These are phyloP conservation scores for Bretschneidera sinensis DNA, from an alignment of 345 rosid species.

Conservation along the genomic window DNA sequence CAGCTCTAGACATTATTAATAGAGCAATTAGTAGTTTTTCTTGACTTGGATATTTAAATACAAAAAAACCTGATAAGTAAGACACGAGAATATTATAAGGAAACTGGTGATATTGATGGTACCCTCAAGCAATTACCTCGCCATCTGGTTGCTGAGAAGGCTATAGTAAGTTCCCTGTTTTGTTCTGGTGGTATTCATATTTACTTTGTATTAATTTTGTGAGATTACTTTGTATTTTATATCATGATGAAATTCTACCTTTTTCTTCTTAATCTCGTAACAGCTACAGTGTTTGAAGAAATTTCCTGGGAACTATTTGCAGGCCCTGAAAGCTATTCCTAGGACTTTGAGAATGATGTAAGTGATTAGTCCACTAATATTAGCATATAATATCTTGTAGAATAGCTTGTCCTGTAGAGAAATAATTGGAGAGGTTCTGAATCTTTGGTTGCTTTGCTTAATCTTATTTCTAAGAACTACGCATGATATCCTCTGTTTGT, in stretches of 20 bases:
- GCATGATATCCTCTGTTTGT: no score
- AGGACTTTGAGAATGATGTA: slow-evolving; percentile 99
- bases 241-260: background rate
- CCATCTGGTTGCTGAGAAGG: slow-evolving; percentile 85
- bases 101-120: slow-evolving; percentile 79
- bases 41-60: slow-evolving; percentile 46
- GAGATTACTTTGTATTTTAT: background rate
- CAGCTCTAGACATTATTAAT: no score
- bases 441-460: background rate
- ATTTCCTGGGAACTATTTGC: slow-evolving; percentile 87
- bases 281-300: slow-evolving; percentile 95
- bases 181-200: slow-evolving; percentile 1
- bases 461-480: no score
- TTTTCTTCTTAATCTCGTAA: slow-evolving; percentile 15
- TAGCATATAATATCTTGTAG: background rate
- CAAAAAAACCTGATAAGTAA: slow-evolving; percentile 59
- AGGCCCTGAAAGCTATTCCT: slow-evolving; percentile 92
- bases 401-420: slow-evolving; percentile 9
- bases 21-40: slow-evolving; percentile 27
- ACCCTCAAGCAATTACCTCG: slow-evolving; percentile 83
- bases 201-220: no score
- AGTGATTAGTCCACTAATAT: slow-evolving; percentile 20
- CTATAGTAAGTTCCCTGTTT: slow-evolving; percentile 54
- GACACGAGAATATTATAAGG: slow-evolving; percentile 70
- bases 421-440: background rate